Evolutionary conservation across 768 basidiomycete species (phyloP), one percentile per base, ranked within the genome.

Genomic region (Filobasidium floriforme): DNA sequence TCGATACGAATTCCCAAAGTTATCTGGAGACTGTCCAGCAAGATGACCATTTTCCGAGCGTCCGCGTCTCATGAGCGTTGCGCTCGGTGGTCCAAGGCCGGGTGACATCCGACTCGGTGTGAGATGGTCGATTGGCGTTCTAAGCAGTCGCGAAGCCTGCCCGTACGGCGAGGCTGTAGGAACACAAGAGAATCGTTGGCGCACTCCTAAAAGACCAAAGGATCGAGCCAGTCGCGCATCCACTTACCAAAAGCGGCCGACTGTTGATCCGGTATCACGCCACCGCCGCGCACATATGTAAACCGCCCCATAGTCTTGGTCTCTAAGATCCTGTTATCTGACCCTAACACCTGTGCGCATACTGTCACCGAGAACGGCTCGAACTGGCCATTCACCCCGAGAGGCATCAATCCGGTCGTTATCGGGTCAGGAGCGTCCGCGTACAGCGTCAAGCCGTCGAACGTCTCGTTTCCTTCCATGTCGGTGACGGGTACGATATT

Each of bases 391-490:
- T 59, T 83, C 15, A n/a, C 62, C 12, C 62, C 62, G 3, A 24
- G 24, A 6, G 62, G 62, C 49, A 63, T 14, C 67, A 68, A 66
- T 44, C 63, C n/a, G 61, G 64, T 68, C 59, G 68, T n/a, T 64
- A 68, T 7, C 69, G 75, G 1, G 68, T 70, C 49, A 62, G 70
- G 1, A 66, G 73, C 22, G 60, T 63, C 15, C 72, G 54, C 54
- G 26, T 57, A 57, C 19, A 88, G 84, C 19, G 85, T 84, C 61
- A 88, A 43, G 86, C 85, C 88, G 55, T 82, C 79, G 40, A 84
- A 84, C 67, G 43, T 26, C 63, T 65, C 55, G 51, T 67, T 52
- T 22, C 66, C 66, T 24, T 61, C 43, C 28, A 52, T 32, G 11
- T 24, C 11, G 12, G n/a, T 28, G 5, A 46, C 59, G 22, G 63